These are phyloP conservation scores for Pichia manshurica DNA, from an alignment of 805 yeast species.

Conservation along the genomic window DNA sequence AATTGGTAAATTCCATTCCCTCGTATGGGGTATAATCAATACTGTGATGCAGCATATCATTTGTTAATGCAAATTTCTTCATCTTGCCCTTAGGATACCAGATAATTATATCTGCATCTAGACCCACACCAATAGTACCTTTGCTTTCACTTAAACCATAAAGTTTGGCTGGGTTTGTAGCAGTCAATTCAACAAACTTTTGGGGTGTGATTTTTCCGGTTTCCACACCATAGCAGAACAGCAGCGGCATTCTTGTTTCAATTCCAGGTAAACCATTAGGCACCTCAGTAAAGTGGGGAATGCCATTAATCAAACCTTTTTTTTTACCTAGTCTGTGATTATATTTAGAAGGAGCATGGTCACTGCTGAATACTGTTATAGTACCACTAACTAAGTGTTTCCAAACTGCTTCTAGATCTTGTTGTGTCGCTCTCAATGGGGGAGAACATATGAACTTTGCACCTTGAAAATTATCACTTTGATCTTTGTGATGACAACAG, in stretches of 20 bases:
- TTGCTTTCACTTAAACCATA: conserved; percentile 38
- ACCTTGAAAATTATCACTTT: conserved; percentile 36
- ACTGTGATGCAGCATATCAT: conserved; percentile 31
- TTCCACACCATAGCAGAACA: conserved; percentile 38
- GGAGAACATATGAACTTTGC: conserved; percentile 46
- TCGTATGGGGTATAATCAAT: conserved; percentile 36
- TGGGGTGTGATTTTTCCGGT: conserved; percentile 35
- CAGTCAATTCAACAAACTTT: conserved; percentile 39
- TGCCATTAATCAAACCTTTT: conserved; percentile 33
- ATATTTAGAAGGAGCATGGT: conserved; percentile 41
- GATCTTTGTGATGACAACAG: conserved; percentile 17
- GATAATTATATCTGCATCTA: conserved; percentile 42
- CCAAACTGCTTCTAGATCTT: conserved; percentile 41
- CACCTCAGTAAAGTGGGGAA: conserved; percentile 35
- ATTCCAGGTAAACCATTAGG: conserved; percentile 46
- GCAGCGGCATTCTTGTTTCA: conserved; percentile 39
- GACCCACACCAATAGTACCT: conserved; percentile 39
- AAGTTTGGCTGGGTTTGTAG: conserved; percentile 41
- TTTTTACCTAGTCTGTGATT: conserved; percentile 38
- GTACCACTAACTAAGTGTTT: conserved; percentile 40
- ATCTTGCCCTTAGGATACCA: conserved; percentile 38
- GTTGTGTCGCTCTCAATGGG: conserved; percentile 35
- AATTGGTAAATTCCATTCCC: conserved; percentile 34
- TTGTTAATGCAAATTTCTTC: conserved; percentile 21
- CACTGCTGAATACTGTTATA: conserved; percentile 38